Percentiles rank a stretch among this genome's conserved stretches.
Conservation (phyloP, 176 grass and related monocot species). For the Dactylis glomerata region DNA sequence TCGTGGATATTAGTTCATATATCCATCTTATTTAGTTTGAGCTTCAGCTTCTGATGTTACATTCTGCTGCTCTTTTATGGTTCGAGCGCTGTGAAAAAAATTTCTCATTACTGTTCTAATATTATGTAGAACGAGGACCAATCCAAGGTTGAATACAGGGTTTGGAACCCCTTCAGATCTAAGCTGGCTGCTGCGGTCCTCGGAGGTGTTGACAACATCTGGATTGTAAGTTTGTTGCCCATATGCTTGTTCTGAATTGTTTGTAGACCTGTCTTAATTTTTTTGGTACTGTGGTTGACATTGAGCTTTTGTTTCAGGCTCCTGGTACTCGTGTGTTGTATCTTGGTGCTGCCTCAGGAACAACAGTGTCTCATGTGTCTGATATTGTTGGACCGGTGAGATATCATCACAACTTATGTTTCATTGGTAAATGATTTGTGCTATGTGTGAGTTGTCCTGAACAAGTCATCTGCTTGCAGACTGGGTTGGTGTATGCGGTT, state of each 20-base stretch:
- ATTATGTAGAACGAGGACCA: conserved; percentile 64
- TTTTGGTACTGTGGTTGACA: not conserved
- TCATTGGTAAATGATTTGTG: accelerated
- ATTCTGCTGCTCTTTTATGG: not conserved
- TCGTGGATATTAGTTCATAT: not conserved
- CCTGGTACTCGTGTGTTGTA: conserved; percentile 78
- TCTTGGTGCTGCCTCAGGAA: conserved; percentile 89
- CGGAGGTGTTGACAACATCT: conserved; percentile 81
- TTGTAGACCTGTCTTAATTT: too few species aligned
- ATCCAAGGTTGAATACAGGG: conserved; percentile 73
- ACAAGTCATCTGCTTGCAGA: conserved; percentile 4
- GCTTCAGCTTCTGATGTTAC: not conserved
- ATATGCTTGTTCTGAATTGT: not conserved
- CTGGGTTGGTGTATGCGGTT: conserved; percentile 81
- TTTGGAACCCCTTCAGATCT: conserved; percentile 90
- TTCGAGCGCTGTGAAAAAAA: not conserved
- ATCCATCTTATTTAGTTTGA: not conserved
- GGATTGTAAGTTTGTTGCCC: conserved; percentile 55
- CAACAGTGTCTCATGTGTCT: conserved; percentile 82
- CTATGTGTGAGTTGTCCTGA: not conserved
- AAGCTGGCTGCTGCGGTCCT: conserved; percentile 87
- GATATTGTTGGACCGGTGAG: conserved; percentile 86
- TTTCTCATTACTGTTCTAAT: not conserved
- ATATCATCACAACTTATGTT: not conserved
- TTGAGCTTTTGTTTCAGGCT: conserved; percentile 27